Conservation (phyloP, 78 protist species). For the Emiliania huxleyi region DNA sequence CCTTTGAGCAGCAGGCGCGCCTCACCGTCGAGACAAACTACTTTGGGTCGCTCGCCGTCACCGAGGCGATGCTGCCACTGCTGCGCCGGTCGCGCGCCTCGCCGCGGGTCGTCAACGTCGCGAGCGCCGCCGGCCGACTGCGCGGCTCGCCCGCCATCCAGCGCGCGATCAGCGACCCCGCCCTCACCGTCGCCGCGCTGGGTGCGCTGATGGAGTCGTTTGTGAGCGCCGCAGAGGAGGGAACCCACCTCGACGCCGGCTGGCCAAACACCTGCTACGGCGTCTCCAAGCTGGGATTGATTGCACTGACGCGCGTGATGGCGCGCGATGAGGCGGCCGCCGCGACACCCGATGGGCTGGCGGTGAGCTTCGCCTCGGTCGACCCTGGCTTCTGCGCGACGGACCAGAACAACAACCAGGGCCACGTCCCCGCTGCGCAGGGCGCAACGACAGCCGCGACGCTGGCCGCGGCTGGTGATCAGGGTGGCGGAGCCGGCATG, state of each 20-base stretch:
- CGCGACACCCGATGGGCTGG: too few species aligned
- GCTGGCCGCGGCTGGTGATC: too few species aligned
- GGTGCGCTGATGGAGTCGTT: background rate
- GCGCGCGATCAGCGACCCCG: background rate
- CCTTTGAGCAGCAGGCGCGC: constrained; percentile 18
- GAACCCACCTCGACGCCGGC: background rate
- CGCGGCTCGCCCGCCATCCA: background rate
- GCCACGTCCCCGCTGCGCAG: too few species aligned
- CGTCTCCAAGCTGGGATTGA: background rate
- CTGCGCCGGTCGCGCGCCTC: background rate
- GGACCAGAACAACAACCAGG: too few species aligned
- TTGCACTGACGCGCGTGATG: background rate
- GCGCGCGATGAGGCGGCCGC: too few species aligned
- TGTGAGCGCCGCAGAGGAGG: background rate
- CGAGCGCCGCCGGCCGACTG: background rate
- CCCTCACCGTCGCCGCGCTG: background rate
- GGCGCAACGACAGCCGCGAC: too few species aligned
- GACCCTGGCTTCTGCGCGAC: too few species aligned
- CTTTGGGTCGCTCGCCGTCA: background rate
- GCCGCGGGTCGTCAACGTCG: constrained; percentile 1
- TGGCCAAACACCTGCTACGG: constrained; percentile 32
- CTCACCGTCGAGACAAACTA: background rate
- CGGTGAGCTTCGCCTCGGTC: too few species aligned
- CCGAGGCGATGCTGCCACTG: constrained; percentile 18
- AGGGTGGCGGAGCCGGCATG: too few species aligned